A percentile compares a stretch with the other conserved stretches of the same genome.
Evolutionary conservation across 176 grass and related monocot genomes (phyloP).

Genomic region (Triticum urartu): DNA sequence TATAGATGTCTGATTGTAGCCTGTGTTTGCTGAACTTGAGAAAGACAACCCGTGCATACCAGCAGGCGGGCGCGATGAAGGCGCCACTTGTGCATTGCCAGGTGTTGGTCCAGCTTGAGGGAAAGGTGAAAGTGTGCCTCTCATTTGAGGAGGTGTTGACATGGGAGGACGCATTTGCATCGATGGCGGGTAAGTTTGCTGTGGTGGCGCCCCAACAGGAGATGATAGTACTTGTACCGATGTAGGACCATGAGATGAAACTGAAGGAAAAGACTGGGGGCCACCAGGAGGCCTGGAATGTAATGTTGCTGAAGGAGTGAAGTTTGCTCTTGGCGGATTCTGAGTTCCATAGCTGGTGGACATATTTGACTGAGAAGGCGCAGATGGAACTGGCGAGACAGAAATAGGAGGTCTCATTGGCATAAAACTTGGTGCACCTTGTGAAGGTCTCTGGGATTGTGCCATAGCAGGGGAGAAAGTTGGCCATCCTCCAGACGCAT

Average conservation of each 20-base stretch:
- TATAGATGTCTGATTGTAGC: slow-evolving; percentile 20
- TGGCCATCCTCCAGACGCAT: slow-evolving; percentile 62
- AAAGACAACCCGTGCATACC: slow-evolving; percentile 24
- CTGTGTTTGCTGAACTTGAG: slow-evolving; percentile 24
- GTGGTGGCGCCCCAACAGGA: slow-evolving; percentile 27
- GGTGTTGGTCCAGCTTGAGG: slow-evolving; percentile 39
- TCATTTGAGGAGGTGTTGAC: slow-evolving; percentile 22
- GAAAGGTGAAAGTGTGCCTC: slow-evolving; percentile 42
- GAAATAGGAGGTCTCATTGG: slow-evolving; percentile 40
- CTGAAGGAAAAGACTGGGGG: slow-evolving; percentile 28
- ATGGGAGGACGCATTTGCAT: slow-evolving; percentile 25
- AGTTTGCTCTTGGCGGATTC: slow-evolving; percentile 37
- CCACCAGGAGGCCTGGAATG: slow-evolving; percentile 37
- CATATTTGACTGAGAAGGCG: slow-evolving; percentile 44
- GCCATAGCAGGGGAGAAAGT: slow-evolving; percentile 17
- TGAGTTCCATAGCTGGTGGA: slow-evolving; percentile 14
- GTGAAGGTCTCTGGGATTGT: slow-evolving; percentile 32
- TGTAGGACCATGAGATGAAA: slow-evolving; percentile 34
- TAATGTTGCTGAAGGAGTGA: slow-evolving; percentile 31
- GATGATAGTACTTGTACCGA: slow-evolving; percentile 26
- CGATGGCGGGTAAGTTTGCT: slow-evolving; percentile 17
- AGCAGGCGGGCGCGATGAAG: slow-evolving; percentile 22
- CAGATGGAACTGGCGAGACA: slow-evolving; percentile 22
- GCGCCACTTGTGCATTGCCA: slow-evolving; percentile 30
- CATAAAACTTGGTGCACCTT: slow-evolving; percentile 21